Evolutionary conservation across 257 asterid genomes (phyloP).

Genomic region (Plantago elongata): DNA sequence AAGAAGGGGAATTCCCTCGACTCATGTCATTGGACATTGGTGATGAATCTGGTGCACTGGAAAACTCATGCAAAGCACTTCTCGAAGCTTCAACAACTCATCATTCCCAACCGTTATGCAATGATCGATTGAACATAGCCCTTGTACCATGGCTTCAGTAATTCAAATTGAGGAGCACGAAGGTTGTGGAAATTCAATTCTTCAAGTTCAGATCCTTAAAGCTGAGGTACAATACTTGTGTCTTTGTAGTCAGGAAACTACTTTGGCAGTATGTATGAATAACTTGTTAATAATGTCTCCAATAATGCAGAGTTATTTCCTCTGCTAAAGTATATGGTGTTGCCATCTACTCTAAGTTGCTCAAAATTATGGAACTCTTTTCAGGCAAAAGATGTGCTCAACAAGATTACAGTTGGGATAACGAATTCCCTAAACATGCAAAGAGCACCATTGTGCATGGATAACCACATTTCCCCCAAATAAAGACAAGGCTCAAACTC

Average conservation of each 20-base stretch:
- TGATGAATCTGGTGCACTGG: no score
- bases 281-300: no score
- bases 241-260: no score
- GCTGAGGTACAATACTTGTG: no score
- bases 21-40: neutral
- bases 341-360: no score
- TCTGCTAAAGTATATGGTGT: no score
- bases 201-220: no score
- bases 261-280: no score
- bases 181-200: no score
- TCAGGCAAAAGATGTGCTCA: conserved; percentile 7
- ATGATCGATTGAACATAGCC: neutral
- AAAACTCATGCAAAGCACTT: no score
- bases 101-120: neutral
- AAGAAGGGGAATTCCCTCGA: neutral
- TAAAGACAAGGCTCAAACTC: neutral
- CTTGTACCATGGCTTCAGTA: neutral
- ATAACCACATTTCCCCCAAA: neutral
- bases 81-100: neutral
- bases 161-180: neutral
- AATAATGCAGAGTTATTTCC: no score
- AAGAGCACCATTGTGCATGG: neutral
- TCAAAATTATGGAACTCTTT: neutral
- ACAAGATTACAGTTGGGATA: conserved; percentile 3
- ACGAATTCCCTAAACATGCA: conserved; percentile 7